Conservation (phyloP, 2,329 filamentous ascomycete genomes). For the Fusarium cyanostomum region DNA sequence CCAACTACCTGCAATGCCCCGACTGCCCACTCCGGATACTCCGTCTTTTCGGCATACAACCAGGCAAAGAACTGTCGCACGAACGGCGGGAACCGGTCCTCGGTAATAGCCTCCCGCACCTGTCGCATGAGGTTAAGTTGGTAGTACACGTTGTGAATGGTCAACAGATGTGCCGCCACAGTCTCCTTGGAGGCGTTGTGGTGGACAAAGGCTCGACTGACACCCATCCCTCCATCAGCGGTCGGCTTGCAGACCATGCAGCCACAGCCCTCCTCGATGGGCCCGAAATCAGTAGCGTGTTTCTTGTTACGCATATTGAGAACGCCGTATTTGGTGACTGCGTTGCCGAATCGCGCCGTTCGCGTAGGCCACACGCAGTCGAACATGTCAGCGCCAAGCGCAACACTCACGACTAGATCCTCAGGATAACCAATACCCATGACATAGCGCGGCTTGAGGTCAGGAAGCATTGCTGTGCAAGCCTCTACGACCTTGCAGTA, state of each 20-base stretch:
- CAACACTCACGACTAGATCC: constrained; percentile 91
- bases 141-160: constrained; percentile 96
- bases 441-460: constrained; percentile 95
- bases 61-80: constrained; percentile 80
- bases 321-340: constrained; percentile 82
- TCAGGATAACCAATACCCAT: constrained; percentile 99
- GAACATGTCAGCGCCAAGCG: constrained; percentile 98
- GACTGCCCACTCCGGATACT: constrained; percentile 86
- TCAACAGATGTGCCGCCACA: constrained; percentile 83
- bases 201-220: constrained; percentile 89
- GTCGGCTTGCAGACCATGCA: constrained; percentile 79
- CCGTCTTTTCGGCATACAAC: constrained; percentile 70
- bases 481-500: constrained; percentile 91
- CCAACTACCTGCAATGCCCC: constrained; percentile 81
- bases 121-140: constrained; percentile 84
- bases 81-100: constrained; percentile 82
- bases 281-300: constrained; percentile 82
- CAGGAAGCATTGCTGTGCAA: constrained; percentile 85
- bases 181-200: constrained; percentile 96
- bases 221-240: constrained; percentile 75
- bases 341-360: constrained; percentile 95
- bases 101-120: constrained; percentile 79
- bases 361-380: constrained; percentile 99
- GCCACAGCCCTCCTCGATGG: constrained; percentile 83
- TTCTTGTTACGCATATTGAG: constrained; percentile 82